Evolutionary conservation across 495 filamentous ascomycete species (phyloP).

Genomic region (Friedmanniomyces endolithicus): DNA sequence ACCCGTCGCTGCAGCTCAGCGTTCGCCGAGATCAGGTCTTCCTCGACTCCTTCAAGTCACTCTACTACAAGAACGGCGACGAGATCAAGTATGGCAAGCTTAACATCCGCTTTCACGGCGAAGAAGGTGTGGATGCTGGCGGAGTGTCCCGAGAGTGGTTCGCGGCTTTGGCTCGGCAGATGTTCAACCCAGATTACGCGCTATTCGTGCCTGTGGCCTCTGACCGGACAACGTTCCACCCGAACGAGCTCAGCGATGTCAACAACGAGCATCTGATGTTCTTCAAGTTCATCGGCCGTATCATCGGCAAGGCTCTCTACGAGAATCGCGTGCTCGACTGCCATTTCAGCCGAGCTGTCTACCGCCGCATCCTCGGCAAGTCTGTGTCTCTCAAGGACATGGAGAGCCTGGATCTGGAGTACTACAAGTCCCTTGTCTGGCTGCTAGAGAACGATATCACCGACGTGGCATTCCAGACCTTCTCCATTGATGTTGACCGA

Average conservation of each 20-base stretch:
- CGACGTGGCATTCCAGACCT: constrained; percentile 96
- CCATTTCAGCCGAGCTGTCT: constrained; percentile 96
- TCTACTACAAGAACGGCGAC: constrained; percentile 87
- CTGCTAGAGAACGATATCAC: constrained; percentile 98
- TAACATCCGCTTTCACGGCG: constrained; percentile 91
- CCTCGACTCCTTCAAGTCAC: constrained; percentile 90
- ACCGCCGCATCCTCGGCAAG: constrained; percentile 91
- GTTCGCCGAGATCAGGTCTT: constrained; percentile 93
- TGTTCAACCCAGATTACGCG: constrained; percentile 98
- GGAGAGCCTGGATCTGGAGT: constrained; percentile 96
- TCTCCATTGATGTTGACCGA: constrained; percentile 81
- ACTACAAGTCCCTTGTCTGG: constrained; percentile 98
- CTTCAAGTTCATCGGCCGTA: constrained; percentile 98
- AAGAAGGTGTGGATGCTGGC: constrained; percentile 95
- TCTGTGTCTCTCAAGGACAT: constrained; percentile 97
- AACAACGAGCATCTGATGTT: constrained; percentile 94
- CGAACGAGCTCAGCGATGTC: constrained; percentile 81
- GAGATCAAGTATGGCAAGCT: constrained; percentile 98
- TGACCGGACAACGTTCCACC: constrained; percentile 98
- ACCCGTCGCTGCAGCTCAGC: constrained; percentile 71
- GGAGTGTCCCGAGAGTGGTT: constrained; percentile 99
- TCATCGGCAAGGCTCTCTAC: constrained; percentile 97
- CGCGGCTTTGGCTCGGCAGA: constrained; percentile 89
- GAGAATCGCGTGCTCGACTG: constrained; percentile 93
- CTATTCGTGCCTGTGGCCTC: constrained; percentile 92